Conservation (phyloP, 225 moss, liverwort and hornwort species). For the Thuidium tamariscinum region DNA sequence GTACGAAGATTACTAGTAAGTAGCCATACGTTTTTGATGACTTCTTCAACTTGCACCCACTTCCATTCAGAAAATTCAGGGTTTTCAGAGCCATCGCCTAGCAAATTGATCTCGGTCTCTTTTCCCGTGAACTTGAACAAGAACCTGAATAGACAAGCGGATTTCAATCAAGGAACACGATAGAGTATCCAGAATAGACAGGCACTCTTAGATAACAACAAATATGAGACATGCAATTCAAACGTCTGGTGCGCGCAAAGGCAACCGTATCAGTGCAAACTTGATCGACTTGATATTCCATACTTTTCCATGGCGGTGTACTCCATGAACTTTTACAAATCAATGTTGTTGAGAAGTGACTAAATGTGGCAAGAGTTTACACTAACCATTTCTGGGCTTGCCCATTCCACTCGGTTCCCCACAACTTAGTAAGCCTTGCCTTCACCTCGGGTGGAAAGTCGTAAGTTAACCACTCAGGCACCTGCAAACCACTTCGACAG, state of each 20-base stretch:
- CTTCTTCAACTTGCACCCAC: slow-evolving; percentile 59
- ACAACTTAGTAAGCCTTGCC: slow-evolving; percentile 41
- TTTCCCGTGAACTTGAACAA: slow-evolving; percentile 71
- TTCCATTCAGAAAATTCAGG: slow-evolving; percentile 85
- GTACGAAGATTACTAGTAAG: neutral
- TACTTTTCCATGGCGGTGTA: too few species aligned
- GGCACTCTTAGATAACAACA: neutral
- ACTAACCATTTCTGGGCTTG: slow-evolving; percentile 92
- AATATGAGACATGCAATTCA: neutral
- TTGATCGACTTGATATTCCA: neutral
- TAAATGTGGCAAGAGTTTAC: neutral
- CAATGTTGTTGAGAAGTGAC: neutral
- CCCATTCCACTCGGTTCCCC: slow-evolving; percentile 75
- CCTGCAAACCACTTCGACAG: slow-evolving; percentile 32
- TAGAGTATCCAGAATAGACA: neutral
- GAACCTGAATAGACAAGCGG: slow-evolving; percentile 39
- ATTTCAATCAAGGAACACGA: neutral
- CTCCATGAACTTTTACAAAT: neutral
- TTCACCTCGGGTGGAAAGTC: slow-evolving; percentile 86
- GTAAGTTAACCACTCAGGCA: slow-evolving; percentile 75
- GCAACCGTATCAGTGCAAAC: neutral
- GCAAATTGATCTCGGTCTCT: slow-evolving; percentile 65
- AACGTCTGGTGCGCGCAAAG: neutral
- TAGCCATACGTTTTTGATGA: slow-evolving; percentile 34
- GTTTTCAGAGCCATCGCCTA: slow-evolving; percentile 56